A percentile compares a stretch with the other conserved stretches of the same genome.
Evolutionary conservation across 495 filamentous ascomycete species (phyloP).

Genomic region (Xylaria curta): DNA sequence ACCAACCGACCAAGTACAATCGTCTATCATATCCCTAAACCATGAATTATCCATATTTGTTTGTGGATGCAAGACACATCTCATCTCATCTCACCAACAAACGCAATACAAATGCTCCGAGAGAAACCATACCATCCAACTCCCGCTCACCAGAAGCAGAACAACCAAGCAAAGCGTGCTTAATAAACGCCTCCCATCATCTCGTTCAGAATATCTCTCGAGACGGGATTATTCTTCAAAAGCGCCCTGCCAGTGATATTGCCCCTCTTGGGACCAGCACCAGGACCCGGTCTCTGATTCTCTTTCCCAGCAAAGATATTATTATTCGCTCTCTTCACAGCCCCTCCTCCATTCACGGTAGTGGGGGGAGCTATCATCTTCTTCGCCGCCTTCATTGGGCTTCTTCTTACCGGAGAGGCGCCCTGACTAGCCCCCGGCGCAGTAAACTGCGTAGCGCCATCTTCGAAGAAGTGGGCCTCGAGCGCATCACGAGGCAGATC

Average conservation of each 20-base stretch:
- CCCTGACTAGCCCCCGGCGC: slow-evolving; percentile 22
- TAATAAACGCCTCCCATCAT: slow-evolving; percentile 47
- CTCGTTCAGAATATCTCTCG: slow-evolving; percentile 58
- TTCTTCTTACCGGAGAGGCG: slow-evolving; percentile 29
- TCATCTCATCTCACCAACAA: background rate
- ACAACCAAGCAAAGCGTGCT: background rate
- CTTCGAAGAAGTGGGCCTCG: slow-evolving; percentile 71
- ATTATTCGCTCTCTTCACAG: slow-evolving; percentile 14
- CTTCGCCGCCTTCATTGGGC: slow-evolving; percentile 30
- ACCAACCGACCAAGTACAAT: background rate
- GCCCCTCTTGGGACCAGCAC: slow-evolving; percentile 38
- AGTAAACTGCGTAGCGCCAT: slow-evolving; percentile 50
- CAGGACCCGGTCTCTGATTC: slow-evolving; percentile 33
- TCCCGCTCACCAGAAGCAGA: background rate
- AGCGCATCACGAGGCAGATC: slow-evolving; percentile 68
- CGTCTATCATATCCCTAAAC: background rate
- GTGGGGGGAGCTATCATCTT: background rate
- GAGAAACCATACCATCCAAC: background rate
- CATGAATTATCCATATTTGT: slow-evolving; percentile 5
- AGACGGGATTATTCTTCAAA: slow-evolving; percentile 49
- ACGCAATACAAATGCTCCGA: background rate
- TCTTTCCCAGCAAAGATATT: slow-evolving; percentile 37
- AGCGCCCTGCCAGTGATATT: slow-evolving; percentile 47
- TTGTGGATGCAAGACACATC: background rate
- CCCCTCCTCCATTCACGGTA: background rate